Percentiles rank a stretch among this genome's conserved stretches.
Evolutionary conservation across 495 filamentous ascomycete species (phyloP).

Genomic region (Viridothelium virens): DNA sequence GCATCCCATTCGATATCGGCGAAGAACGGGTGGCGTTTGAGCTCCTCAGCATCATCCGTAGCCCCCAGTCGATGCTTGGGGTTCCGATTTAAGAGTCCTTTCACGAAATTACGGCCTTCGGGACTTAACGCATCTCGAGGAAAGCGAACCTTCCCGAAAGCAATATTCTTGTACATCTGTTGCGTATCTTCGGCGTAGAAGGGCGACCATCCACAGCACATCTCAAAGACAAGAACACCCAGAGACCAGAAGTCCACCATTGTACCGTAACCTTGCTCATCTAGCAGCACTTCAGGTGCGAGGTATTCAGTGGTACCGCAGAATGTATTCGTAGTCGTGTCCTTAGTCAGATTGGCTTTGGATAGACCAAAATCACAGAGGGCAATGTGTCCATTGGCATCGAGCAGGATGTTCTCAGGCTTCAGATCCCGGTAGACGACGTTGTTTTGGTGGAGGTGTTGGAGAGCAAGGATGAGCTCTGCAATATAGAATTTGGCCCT

Average conservation of each 20-base stretch:
- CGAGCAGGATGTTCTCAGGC: conserved; percentile 76
- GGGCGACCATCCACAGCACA: conserved; percentile 98
- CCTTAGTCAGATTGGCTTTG: conserved; percentile 92
- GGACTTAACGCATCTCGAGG: conserved; percentile 87
- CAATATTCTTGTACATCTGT: conserved; percentile 99
- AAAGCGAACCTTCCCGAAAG: conserved; percentile 95
- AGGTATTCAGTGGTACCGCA: conserved; percentile 98
- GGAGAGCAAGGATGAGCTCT: conserved; percentile 88
- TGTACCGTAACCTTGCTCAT: conserved; percentile 97
- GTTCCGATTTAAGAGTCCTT: conserved; percentile 92
- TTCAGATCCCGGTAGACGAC: conserved; percentile 95
- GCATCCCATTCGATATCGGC: conserved; percentile 86
- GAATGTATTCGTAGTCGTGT: conserved; percentile 97
- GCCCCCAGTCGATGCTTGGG: conserved; percentile 92
- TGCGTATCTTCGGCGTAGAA: conserved; percentile 99
- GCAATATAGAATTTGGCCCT: conserved; percentile 99
- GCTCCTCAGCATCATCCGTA: conserved; percentile 82
- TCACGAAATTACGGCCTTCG: conserved; percentile 95
- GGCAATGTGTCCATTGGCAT: conserved; percentile 79
- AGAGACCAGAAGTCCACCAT: conserved; percentile 99
- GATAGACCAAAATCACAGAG: conserved; percentile 88
- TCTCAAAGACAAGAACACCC: conserved; percentile 95
- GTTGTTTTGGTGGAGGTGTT: conserved; percentile 91
- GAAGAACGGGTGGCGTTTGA: conserved; percentile 93
- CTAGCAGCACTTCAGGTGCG: conserved; percentile 87